phyloP scores from a whole-genome alignment of 2,329 filamentous ascomycete species.

The Penicillium capsulatum region DNA sequence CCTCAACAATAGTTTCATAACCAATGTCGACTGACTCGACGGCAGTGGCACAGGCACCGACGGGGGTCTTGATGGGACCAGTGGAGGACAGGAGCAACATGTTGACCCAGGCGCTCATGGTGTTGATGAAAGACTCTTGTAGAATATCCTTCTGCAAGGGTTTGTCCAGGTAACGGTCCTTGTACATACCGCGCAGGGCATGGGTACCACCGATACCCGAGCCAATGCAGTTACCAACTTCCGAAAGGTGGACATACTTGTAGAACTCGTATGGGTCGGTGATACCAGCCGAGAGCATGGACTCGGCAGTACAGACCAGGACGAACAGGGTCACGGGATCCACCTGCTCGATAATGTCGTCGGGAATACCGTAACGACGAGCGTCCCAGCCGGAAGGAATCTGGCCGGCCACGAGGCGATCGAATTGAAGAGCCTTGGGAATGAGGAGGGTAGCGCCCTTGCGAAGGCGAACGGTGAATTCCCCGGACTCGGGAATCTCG shows the following conservation, averaged over 20 bases:
- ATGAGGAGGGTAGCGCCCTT: conserved; percentile 94
- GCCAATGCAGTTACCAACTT: conserved; percentile 96
- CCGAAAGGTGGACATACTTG: conserved; percentile 97
- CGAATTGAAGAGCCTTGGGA: conserved; percentile 94
- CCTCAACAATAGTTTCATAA: conserved; percentile 97
- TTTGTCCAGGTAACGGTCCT: conserved; percentile 93
- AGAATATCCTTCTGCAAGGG: conserved; percentile 98
- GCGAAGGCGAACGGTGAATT: conserved; percentile 90
- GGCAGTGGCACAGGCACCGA: conserved; percentile 93
- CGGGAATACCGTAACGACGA: conserved; percentile 90
- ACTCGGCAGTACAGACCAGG: conserved; percentile 87
- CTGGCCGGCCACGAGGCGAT: conserved; percentile 94
- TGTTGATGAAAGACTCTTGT: conserved; percentile 99
- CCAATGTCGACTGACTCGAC: conserved; percentile 97
- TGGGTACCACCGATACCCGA: conserved; percentile 95
- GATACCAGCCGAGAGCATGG: conserved; percentile 86
- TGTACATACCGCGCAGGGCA: conserved; percentile 95
- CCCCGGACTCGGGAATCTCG: conserved; percentile 86
- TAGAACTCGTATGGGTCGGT: conserved; percentile 99
- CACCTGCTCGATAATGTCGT: conserved; percentile 96
- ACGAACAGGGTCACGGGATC: conserved; percentile 95
- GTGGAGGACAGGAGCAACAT: conserved; percentile 97
- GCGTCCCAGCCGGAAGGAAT: conserved; percentile 97
- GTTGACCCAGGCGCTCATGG: conserved; percentile 99
- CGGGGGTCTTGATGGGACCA: conserved; percentile 96